phyloP scores from a whole-genome alignment of 139 green algal species.

The Chlamydomonas sphaeroides region DNA sequence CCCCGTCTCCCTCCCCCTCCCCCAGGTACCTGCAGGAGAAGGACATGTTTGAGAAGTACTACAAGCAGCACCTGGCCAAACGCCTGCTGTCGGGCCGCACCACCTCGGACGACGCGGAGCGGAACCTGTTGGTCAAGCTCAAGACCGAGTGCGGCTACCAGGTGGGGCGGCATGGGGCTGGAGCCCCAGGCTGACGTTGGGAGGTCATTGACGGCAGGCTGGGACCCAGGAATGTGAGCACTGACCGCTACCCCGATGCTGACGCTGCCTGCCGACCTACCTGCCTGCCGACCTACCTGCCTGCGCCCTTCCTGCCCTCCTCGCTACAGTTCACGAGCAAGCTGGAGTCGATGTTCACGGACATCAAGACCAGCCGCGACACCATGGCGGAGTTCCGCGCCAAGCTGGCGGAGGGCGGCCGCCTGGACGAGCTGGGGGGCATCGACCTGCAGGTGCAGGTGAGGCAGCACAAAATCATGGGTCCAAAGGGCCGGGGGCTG shows the following conservation, averaged over 20 bases:
- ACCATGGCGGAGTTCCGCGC: slow-evolving; percentile 87
- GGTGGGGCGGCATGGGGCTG: too few relatives aligned
- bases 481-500: too few relatives aligned
- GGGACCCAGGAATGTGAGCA: too few relatives aligned
- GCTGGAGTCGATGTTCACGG: slow-evolving; percentile 99
- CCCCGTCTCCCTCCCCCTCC: too few relatives aligned
- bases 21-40: slow-evolving; percentile 89
- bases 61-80: slow-evolving; percentile 98
- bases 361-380: slow-evolving; percentile 94
- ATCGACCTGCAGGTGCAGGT: slow-evolving; percentile 87
- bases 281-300: too few relatives aligned
- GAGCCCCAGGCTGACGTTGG: too few relatives aligned
- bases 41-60: slow-evolving; percentile 99
- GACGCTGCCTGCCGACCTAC: too few relatives aligned
- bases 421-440: slow-evolving; percentile 51
- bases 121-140: slow-evolving; percentile 94
- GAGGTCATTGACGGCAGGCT: too few relatives aligned
- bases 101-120: slow-evolving; percentile 83
- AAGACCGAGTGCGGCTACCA: slow-evolving; percentile 98
- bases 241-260: too few relatives aligned
- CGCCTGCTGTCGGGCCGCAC: slow-evolving; percentile 85
- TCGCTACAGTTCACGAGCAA: slow-evolving; percentile 93
- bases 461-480: too few relatives aligned
- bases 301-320: neutral
- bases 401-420: slow-evolving; percentile 41